Evolutionary conservation across 2,329 filamentous ascomycete species (phyloP).

Genomic region (Sordariomycetes sp.): DNA sequence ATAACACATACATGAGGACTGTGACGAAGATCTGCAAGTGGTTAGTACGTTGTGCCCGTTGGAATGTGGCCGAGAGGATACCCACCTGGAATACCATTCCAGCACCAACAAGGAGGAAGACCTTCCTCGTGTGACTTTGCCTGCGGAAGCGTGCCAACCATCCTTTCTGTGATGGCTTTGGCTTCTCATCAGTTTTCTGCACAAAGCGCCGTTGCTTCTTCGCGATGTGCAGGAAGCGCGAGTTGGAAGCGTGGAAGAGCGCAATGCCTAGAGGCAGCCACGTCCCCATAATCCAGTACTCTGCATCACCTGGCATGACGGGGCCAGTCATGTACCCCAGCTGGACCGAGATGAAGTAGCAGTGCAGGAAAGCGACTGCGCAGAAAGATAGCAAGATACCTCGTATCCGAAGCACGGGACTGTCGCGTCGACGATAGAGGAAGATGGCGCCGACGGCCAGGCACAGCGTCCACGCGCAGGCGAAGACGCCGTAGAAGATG

Average conservation of each 20-base stretch:
- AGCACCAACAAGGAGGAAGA: conserved; percentile 38
- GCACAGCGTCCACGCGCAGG: conserved; percentile 26
- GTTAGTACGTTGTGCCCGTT: conserved; percentile 1
- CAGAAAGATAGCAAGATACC: conserved; percentile 8
- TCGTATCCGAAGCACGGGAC: conserved; percentile 18
- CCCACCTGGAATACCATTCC: conserved; percentile 47
- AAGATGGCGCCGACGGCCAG: conserved; percentile 29
- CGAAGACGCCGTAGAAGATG: conserved; percentile 29
- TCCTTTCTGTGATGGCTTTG: conserved; percentile 5
- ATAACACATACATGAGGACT: conserved; percentile 49
- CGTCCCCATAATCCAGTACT: conserved; percentile 60
- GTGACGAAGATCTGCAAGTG: conserved; percentile 42
- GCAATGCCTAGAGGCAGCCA: conserved; percentile 57
- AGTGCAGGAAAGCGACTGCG: conserved; percentile 20
- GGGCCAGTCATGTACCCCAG: conserved; percentile 28
- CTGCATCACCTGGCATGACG: conserved; percentile 37
- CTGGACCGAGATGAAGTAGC: conserved; percentile 31
- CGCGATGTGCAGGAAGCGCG: conserved; percentile 49
- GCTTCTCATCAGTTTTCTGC: conserved; percentile 2
- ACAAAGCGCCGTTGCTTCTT: conserved; percentile 39
- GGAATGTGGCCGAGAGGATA: neutral
- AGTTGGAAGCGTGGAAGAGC: conserved; percentile 56
- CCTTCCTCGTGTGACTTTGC: conserved; percentile 32
- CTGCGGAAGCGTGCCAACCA: conserved; percentile 18
- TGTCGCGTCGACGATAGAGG: conserved; percentile 27